Percentiles rank a stretch among this genome's conserved stretches.
These are phyloP conservation scores for Coniochaeta sp. DNA, from an alignment of 2,329 filamentous ascomycete species.

Conservation along the genomic window DNA sequence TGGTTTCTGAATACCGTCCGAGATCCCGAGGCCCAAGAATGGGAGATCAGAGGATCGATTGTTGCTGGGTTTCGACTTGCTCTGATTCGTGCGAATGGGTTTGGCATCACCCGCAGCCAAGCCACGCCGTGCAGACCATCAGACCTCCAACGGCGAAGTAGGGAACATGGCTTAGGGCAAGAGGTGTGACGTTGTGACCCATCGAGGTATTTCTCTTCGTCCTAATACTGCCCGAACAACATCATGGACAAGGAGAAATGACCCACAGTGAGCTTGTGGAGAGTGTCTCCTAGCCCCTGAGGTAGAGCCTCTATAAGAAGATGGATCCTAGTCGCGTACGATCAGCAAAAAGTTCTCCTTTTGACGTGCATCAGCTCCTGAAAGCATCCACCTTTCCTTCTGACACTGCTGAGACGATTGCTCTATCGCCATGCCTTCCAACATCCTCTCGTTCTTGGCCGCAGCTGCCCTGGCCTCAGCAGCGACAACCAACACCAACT, in stretches of 20 bases:
- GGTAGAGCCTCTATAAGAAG: not conserved
- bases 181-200: not conserved
- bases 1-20: not conserved
- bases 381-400: no score
- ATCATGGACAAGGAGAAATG: not conserved
- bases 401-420: not conserved
- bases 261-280: not conserved
- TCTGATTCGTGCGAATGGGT: not conserved
- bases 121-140: not conserved
- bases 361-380: no score
- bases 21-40: not conserved
- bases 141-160: not conserved
- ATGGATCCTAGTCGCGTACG: not conserved
- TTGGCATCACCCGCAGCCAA: not conserved
- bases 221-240: not conserved
- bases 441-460: slow-evolving; percentile 6
- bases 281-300: not conserved
- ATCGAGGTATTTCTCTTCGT: not conserved
- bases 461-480: slow-evolving; percentile 9
- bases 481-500: slow-evolving; percentile 16
- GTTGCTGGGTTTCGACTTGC: not conserved
- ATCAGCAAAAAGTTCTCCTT: no score
- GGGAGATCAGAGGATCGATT: not conserved
- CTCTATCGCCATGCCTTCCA: slow-evolving; percentile 5
- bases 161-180: not conserved